These are phyloP conservation scores for Pestalotiopsis fici DNA, from an alignment of 2,329 filamentous ascomycete genomes.

Conservation along the genomic window DNA sequence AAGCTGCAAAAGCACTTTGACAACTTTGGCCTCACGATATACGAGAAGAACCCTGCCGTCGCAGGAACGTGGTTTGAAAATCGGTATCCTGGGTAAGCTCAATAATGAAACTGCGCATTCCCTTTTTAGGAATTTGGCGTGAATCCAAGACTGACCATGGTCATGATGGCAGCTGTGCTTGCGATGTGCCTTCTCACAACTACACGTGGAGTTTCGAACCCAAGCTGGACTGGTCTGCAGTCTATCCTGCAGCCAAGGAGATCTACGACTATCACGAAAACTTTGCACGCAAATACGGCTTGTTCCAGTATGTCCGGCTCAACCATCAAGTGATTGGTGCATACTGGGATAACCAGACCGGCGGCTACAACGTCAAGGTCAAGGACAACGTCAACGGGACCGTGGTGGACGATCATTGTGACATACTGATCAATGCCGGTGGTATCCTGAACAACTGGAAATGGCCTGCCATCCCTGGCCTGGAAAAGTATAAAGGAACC, in stretches of 20 bases:
- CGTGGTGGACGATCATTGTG: not conserved
- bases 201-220: slow-evolving; percentile 53
- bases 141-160: not conserved
- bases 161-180: slow-evolving; percentile 36
- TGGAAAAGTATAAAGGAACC: slow-evolving; percentile 45
- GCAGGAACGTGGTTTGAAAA: slow-evolving; percentile 54
- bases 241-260: slow-evolving; percentile 42
- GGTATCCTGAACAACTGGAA: slow-evolving; percentile 52
- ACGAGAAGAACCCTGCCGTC: slow-evolving; percentile 49
- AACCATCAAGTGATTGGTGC: slow-evolving; percentile 13
- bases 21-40: slow-evolving; percentile 39
- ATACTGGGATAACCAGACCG: slow-evolving; percentile 15
- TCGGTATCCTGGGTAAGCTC: slow-evolving; percentile 37
- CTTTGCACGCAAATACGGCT: slow-evolving; percentile 38
- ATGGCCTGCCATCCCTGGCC: slow-evolving; percentile 48
- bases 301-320: slow-evolving; percentile 26
- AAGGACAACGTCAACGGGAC: slow-evolving; percentile 32
- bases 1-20: slow-evolving; percentile 45
- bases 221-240: slow-evolving; percentile 40
- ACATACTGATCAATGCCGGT: slow-evolving; percentile 38
- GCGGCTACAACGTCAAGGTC: slow-evolving; percentile 35
- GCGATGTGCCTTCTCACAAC: slow-evolving; percentile 52
- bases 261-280: slow-evolving; percentile 42
- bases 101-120: too few species aligned
- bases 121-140: too few species aligned